These are phyloP conservation scores for Wickerhamiella musiphila DNA, from an alignment of 805 yeast species.

Conservation along the genomic window DNA sequence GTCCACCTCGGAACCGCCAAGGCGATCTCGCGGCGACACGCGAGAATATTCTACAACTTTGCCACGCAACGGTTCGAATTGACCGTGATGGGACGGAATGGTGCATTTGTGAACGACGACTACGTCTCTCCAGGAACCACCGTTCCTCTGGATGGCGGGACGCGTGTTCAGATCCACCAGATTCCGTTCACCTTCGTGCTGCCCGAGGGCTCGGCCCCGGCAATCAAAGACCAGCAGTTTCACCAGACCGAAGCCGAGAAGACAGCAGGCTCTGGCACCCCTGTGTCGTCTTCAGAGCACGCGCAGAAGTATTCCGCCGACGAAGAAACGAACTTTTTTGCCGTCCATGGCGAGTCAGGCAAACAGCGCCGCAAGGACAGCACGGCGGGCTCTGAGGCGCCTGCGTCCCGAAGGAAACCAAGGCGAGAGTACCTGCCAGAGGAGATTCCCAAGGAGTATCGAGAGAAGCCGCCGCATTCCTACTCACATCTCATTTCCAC, in stretches of 20 bases:
- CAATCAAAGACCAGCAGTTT: too few relatives aligned
- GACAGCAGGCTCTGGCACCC: too few relatives aligned
- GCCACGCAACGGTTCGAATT: slow-evolving; percentile 90
- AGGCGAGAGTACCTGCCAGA: slow-evolving; percentile 50
- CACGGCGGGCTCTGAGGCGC: neutral
- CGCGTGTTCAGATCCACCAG: slow-evolving; percentile 76
- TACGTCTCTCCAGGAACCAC: slow-evolving; percentile 87
- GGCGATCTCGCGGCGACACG: slow-evolving; percentile 87
- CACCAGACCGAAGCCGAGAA: neutral
- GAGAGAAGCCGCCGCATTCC: slow-evolving; percentile 69
- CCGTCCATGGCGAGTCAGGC: slow-evolving; percentile 5
- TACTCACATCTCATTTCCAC: slow-evolving; percentile 68
- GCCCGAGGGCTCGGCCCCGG: slow-evolving; percentile 27
- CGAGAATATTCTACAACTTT: slow-evolving; percentile 88
- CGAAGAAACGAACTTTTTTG: slow-evolving; percentile 17
- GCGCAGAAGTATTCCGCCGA: neutral
- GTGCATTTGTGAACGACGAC: slow-evolving; percentile 85
- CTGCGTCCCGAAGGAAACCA: slow-evolving; percentile 27
- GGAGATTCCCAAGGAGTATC: slow-evolving; percentile 76
- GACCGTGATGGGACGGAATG: slow-evolving; percentile 83
- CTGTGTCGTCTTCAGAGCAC: too few relatives aligned
- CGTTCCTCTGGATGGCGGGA: slow-evolving; percentile 62
- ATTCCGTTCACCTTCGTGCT: slow-evolving; percentile 74
- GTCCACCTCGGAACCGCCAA: slow-evolving; percentile 85
- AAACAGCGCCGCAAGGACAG: neutral